Conservation (phyloP, 2,329 filamentous ascomycete species). For the Cladophialophora yegresii region DNA sequence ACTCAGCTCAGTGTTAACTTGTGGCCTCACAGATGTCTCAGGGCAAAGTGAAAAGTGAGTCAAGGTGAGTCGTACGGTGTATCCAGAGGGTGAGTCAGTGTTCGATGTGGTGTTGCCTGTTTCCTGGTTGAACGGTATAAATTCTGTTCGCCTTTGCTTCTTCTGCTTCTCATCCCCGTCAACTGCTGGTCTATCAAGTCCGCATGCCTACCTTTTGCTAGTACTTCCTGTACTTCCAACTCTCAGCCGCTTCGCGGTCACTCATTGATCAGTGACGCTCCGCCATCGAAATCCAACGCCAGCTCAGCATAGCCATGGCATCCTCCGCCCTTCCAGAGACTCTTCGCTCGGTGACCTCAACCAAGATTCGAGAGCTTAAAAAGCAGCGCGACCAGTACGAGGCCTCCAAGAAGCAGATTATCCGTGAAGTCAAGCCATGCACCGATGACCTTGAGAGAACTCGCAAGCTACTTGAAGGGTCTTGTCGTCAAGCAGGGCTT, state of each 20-base stretch:
- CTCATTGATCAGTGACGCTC: neutral
- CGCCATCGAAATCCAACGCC: neutral
- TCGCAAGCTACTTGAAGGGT: constrained; percentile 43
- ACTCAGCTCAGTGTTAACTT: neutral
- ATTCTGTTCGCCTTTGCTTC: neutral
- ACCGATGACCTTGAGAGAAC: constrained; percentile 41
- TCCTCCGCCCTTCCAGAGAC: constrained; percentile 53
- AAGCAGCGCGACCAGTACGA: constrained; percentile 56
- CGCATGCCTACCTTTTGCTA: too few relatives aligned
- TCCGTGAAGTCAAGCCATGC: constrained; percentile 41
- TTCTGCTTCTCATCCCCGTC: neutral
- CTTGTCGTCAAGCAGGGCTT: constrained; percentile 44
- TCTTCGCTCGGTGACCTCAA: constrained; percentile 57
- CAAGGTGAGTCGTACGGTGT: constrained; percentile 1
- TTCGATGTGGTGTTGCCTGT: neutral
- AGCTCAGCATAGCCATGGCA: constrained; percentile 24
- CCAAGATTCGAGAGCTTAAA: constrained; percentile 60
- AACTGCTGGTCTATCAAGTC: neutral
- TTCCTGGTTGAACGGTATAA: constrained; percentile 2
- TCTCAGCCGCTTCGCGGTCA: neutral
- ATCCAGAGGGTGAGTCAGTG: constrained; percentile 5
- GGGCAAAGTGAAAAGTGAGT: neutral
- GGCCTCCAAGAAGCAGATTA: constrained; percentile 48
- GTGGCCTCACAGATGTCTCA: neutral
- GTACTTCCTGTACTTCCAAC: neutral